These are phyloP conservation scores for Sherardia arvensis DNA, from an alignment of 257 asterid species.

Conservation along the genomic window DNA sequence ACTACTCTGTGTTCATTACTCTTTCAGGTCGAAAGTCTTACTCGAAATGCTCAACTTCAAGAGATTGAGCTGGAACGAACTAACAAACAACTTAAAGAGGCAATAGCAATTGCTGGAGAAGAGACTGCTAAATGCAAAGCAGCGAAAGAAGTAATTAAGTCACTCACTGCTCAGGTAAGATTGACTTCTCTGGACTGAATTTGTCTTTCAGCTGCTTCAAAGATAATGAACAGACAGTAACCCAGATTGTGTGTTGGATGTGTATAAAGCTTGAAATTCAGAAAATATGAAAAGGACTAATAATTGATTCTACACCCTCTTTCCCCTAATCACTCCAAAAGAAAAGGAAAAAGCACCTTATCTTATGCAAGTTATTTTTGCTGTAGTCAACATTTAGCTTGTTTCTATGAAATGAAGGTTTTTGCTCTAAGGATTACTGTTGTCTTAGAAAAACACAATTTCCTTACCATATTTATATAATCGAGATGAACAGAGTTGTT, in stretches of 20 bases:
- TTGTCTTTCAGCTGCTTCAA: not conserved
- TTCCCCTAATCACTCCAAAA: too few relatives aligned
- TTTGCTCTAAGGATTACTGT: too few relatives aligned
- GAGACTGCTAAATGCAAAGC: constrained; percentile 96
- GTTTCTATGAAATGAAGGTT: too few relatives aligned
- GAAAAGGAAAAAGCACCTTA: not conserved
- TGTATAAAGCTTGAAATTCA: too few relatives aligned
- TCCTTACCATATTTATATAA: too few relatives aligned
- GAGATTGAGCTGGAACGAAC: constrained; percentile 73
- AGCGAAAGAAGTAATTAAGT: constrained; percentile 95
- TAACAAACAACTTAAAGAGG: constrained; percentile 75
- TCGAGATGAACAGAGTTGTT: too few relatives aligned
- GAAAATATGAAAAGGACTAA: not conserved
- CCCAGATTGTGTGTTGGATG: not conserved
- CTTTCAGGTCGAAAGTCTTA: constrained; percentile 65
- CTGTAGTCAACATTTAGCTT: too few relatives aligned
- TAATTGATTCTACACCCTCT: too few relatives aligned
- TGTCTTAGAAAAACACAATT: too few relatives aligned
- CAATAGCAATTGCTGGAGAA: constrained; percentile 77
- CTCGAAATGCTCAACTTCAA: constrained; percentile 68
- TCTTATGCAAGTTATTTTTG: too few relatives aligned
- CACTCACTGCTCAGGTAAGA: constrained; percentile 89
- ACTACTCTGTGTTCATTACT: constrained; percentile 13
- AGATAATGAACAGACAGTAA: not conserved
- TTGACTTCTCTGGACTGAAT: constrained; percentile 3